These are phyloP conservation scores for Ammopiptanthus mongolicus DNA, from an alignment of 306 rosid species.

Conservation along the genomic window DNA sequence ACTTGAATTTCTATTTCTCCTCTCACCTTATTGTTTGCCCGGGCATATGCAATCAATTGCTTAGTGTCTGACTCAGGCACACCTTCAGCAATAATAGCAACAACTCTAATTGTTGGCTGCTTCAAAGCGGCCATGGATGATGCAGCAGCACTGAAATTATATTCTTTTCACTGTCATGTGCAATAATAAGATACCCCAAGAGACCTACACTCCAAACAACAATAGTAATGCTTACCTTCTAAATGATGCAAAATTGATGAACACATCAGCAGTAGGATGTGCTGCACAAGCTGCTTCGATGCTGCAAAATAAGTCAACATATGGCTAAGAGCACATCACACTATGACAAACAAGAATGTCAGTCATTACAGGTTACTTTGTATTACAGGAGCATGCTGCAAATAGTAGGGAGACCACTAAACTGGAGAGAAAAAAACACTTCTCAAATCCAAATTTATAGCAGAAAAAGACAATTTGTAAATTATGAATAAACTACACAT, in stretches of 20 bases:
- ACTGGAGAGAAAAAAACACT: background rate
- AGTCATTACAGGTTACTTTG: slow-evolving; percentile 6
- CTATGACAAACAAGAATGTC: background rate
- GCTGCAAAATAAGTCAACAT: slow-evolving; percentile 47
- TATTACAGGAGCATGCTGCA: background rate
- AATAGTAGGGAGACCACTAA: background rate
- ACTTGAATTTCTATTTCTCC: background rate
- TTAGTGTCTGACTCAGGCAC: slow-evolving; percentile 86
- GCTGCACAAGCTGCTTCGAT: slow-evolving; percentile 84
- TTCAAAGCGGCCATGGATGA: slow-evolving; percentile 81
- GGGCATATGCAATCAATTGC: slow-evolving; percentile 79
- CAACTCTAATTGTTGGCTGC: slow-evolving; percentile 86
- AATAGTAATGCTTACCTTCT: slow-evolving; percentile 51
- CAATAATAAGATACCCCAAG: background rate
- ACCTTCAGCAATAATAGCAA: slow-evolving; percentile 95
- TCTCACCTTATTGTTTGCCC: slow-evolving; percentile 79
- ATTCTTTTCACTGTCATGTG: background rate
- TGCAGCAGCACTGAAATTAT: slow-evolving; percentile 70
- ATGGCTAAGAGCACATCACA: slow-evolving; percentile 8
- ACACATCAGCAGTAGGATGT: slow-evolving; percentile 93
- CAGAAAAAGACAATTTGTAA: background rate
- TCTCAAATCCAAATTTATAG: slow-evolving; percentile 11
- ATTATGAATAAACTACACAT: slow-evolving; percentile 15
- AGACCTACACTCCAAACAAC: background rate
- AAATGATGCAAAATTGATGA: slow-evolving; percentile 85